These are phyloP conservation scores for Paracorniculantispora psalliotae DNA, from an alignment of 2,329 filamentous ascomycete species.

Conservation along the genomic window DNA sequence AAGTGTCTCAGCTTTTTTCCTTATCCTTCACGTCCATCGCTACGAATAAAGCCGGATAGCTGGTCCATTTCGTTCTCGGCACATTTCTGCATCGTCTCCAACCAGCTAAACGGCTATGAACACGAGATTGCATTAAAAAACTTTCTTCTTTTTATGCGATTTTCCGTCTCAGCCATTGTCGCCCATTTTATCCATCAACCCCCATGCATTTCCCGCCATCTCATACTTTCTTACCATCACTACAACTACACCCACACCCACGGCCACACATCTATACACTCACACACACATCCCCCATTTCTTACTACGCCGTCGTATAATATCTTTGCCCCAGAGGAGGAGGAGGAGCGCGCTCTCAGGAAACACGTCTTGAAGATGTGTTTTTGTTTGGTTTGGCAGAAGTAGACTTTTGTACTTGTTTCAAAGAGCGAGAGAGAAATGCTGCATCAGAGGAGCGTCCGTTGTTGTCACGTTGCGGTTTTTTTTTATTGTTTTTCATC, in stretches of 20 bases:
- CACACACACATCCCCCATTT: background rate
- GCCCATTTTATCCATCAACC: background rate
- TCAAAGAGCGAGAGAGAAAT: background rate
- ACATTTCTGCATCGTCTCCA: background rate
- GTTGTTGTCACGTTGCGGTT: constrained; percentile 4
- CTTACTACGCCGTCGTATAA: constrained; percentile 12
- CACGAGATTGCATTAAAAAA: background rate
- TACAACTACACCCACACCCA: constrained; percentile 2
- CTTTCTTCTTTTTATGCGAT: background rate
- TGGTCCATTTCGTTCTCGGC: background rate
- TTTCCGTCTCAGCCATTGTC: background rate
- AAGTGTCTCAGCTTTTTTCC: background rate
- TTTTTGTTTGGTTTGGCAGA: background rate
- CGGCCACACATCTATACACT: background rate
- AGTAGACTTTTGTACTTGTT: background rate
- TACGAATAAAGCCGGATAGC: background rate
- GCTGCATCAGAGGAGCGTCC: constrained; percentile 6
- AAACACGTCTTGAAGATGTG: background rate
- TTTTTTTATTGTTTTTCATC: constrained; percentile 5
- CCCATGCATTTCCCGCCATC: background rate
- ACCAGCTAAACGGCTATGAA: constrained; percentile 5
- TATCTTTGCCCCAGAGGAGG: constrained; percentile 7
- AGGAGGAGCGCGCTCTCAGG: background rate
- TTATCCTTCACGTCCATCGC: background rate
- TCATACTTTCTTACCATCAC: constrained; percentile 1